phyloP scores from a whole-genome alignment of 2,329 filamentous ascomycete genomes.

The Pseudogymnoascus sp. region DNA sequence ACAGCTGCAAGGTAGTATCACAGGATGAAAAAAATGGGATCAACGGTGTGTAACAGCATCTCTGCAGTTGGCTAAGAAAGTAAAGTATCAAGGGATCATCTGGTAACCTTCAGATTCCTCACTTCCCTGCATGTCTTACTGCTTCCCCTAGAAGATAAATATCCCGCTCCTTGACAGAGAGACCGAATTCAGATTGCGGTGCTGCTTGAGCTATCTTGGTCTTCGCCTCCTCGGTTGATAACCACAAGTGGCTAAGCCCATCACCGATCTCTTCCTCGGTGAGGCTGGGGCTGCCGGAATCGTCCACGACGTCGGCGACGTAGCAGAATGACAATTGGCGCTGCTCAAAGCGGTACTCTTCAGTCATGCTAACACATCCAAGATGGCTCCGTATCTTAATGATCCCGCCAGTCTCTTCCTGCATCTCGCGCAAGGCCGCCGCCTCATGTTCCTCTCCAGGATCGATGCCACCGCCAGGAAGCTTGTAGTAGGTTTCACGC shows the following conservation, averaged over 20 bases:
- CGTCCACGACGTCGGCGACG: not conserved
- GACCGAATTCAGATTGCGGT: not conserved
- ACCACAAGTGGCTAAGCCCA: not conserved
- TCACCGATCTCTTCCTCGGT: not conserved
- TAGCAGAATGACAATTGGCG: slow-evolving; percentile 2
- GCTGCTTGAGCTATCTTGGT: not conserved
- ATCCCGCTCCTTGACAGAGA: slow-evolving; percentile 8
- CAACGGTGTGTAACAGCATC: not conserved
- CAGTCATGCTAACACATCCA: not conserved
- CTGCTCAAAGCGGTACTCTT: not conserved
- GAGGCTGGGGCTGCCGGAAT: not conserved
- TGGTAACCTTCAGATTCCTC: not conserved
- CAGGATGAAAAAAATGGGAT: not conserved
- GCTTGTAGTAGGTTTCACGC: not conserved
- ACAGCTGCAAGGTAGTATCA: not conserved
- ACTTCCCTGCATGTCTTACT: not conserved
- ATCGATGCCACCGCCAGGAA: slow-evolving; percentile 8
- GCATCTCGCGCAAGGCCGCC: not conserved
- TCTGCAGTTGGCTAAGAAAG: not conserved
- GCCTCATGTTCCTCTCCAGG: not conserved
- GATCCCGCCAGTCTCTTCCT: not conserved
- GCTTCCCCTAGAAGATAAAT: not conserved
- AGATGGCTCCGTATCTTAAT: not conserved
- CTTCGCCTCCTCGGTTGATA: not conserved
- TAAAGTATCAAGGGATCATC: not conserved